These are phyloP conservation scores for Backusella morwellensis DNA, from an alignment of 192 early-diverging fungal genomes.

Conservation along the genomic window DNA sequence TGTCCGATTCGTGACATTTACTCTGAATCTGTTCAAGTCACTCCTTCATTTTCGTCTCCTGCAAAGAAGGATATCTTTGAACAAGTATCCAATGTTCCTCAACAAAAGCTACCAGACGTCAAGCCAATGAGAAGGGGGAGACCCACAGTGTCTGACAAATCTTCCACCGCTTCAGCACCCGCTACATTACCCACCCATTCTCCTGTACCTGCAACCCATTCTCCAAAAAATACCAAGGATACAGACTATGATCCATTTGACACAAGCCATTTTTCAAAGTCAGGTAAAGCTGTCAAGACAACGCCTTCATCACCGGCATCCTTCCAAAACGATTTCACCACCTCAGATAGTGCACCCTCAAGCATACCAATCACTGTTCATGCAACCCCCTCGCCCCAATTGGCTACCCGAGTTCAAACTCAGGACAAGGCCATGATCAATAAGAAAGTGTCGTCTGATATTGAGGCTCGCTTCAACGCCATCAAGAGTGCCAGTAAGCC, in stretches of 20 bases:
- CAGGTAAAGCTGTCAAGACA: background rate
- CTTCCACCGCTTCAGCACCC: background rate
- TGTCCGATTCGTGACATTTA: slow-evolving; percentile 60
- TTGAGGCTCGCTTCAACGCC: slow-evolving; percentile 14
- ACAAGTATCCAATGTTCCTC: slow-evolving; percentile 30
- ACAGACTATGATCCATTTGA: slow-evolving; percentile 21
- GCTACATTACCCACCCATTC: background rate
- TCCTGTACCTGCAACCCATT: background rate
- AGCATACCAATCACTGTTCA: background rate
- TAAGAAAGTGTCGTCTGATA: slow-evolving; percentile 10
- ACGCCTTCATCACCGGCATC: background rate
- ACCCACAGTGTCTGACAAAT: slow-evolving; percentile 51
- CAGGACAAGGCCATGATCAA: background rate
- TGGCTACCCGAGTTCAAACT: background rate
- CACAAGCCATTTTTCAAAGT: background rate
- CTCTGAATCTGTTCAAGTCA: background rate
- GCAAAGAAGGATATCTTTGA: slow-evolving; percentile 36
- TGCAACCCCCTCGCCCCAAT: background rate
- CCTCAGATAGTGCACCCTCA: background rate
- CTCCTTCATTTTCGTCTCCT: background rate
- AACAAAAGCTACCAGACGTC: slow-evolving; percentile 48
- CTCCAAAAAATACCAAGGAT: background rate
- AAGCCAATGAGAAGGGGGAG: slow-evolving; percentile 91
- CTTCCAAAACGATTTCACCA: slow-evolving; percentile 2
- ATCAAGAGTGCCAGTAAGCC: background rate